Evolutionary conservation across 2,329 filamentous ascomycete species (phyloP), one percentile per base, ranked within the genome.

Genomic region (Neofusicoccum kwambonambiense): DNA sequence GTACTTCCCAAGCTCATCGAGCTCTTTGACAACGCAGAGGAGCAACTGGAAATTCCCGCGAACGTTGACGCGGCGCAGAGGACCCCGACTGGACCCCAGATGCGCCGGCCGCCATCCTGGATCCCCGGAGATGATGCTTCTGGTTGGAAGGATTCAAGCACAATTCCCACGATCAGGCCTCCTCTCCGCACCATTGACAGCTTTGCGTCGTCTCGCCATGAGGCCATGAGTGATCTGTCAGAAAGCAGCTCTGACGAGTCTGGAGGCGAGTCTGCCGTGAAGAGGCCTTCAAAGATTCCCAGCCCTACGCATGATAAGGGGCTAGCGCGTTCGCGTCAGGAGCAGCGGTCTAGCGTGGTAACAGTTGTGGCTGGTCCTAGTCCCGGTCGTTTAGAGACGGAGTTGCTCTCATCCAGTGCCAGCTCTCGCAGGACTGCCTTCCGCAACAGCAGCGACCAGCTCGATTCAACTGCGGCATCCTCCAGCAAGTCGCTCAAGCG

Each of bases 1-100:
- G 75, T 80, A 42, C 67, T 77, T 45, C 68, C 71, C 12, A 71
- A 73, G 19, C 69, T 81, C 15, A 69, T 78, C 68, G 67, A 69
- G 11, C 66, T 80, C 2, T 73, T 78, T 9, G 69, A 66, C 35
- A 65, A 67, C 17, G 52, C 57, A 34, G 64, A 66, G 12, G 54
- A 67, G 19, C 61, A 27, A 34, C 42, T 64, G 15, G 42, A 31
- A 17, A 19, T 49, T 7, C 63, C 41, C 19, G 27, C 39, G 31
- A 37, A 37, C 19, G 15, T 27, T 41, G 35, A 37, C 54, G 52
- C 11, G 42, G 22, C 37, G 54, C 50, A 58, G 49, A 62, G 19
- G 45, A 41, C 54, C 15, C 56, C 17, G 49, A 64, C 19, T 31
- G 52, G 50, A 56, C 56, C 27, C 52, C 58, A 27, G 61, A 64